Percentiles rank a stretch among this genome's conserved stretches.
phyloP scores from a whole-genome alignment of 73 alveolate species.

The Urostyla sp. region DNA sequence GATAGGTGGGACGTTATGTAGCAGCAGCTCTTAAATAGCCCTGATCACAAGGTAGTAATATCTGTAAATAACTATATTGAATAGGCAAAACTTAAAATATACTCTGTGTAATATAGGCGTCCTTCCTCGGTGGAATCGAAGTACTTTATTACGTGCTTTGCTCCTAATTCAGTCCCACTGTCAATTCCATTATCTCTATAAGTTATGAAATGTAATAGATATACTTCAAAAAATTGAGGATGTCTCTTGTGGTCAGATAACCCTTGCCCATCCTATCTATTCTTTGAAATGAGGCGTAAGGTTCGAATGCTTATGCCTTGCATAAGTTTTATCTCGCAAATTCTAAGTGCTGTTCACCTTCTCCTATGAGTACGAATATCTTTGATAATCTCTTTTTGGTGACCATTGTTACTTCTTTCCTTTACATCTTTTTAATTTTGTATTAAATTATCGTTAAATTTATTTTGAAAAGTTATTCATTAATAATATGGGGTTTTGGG shows the following conservation, averaged over 20 bases:
- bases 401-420: constrained; percentile 21
- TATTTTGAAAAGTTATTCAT: background rate
- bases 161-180: constrained; percentile 18
- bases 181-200: constrained; percentile 46
- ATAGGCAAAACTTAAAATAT: background rate
- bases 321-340: constrained; percentile 40
- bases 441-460: too few relatives aligned
- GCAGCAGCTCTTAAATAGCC: constrained; percentile 63
- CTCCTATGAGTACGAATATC: constrained; percentile 29
- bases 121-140: constrained; percentile 74
- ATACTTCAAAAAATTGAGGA: constrained; percentile 34
- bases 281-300: constrained; percentile 62
- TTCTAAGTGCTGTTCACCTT: constrained; percentile 19
- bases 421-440: constrained; percentile 12
- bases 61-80: constrained; percentile 56
- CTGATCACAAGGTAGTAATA: constrained; percentile 66
- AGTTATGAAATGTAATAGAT: background rate
- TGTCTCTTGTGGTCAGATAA: constrained; percentile 30
- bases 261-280: constrained; percentile 54
- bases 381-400: constrained; percentile 31
- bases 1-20: constrained; percentile 59
- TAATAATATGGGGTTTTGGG: constrained; percentile 7
- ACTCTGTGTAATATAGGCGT: constrained; percentile 62
- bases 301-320: constrained; percentile 41
- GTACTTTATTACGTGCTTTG: constrained; percentile 39